Conservation (phyloP, 495 filamentous ascomycete genomes). For the Collariella sp. region DNA sequence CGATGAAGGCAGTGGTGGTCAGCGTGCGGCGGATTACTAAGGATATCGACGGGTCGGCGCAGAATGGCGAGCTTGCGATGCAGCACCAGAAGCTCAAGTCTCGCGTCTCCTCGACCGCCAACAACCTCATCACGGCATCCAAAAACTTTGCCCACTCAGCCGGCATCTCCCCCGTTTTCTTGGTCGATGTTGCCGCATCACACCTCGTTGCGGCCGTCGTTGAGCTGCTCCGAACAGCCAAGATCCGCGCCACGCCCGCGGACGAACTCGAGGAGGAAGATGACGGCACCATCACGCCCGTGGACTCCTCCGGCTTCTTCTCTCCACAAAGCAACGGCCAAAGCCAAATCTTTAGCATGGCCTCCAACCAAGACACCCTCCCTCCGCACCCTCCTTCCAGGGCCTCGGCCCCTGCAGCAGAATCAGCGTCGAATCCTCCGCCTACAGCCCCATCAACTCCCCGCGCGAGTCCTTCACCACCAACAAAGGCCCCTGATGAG, state of each 20-base stretch:
- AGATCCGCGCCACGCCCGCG: constrained; percentile 66
- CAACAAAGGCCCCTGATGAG: constrained; percentile 28
- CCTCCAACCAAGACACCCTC: constrained; percentile 31
- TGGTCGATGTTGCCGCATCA: constrained; percentile 91
- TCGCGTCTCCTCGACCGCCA: constrained; percentile 79
- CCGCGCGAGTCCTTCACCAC: constrained; percentile 43
- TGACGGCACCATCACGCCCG: constrained; percentile 48
- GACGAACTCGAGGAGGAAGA: constrained; percentile 72
- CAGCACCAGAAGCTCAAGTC: constrained; percentile 60
- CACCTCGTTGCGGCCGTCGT: constrained; percentile 80
- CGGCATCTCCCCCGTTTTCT: constrained; percentile 87
- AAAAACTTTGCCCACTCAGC: constrained; percentile 77
- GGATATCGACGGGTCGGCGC: constrained; percentile 56
- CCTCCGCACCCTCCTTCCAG: constrained; percentile 42
- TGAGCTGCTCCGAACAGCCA: constrained; percentile 72
- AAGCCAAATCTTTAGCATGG: constrained; percentile 24
- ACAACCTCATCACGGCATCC: constrained; percentile 88
- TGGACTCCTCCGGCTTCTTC: constrained; percentile 47
- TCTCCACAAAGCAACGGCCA: constrained; percentile 37
- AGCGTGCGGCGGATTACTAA: constrained; percentile 72
- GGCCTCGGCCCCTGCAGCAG: constrained; percentile 35
- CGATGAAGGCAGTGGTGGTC: constrained; percentile 74
- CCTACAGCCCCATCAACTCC: constrained; percentile 47
- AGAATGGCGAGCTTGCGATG: constrained; percentile 38
- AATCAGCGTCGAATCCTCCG: constrained; percentile 43